Evolutionary conservation across 129 eudicot genomes (phyloP).

Genomic region (Calendula officinalis): DNA sequence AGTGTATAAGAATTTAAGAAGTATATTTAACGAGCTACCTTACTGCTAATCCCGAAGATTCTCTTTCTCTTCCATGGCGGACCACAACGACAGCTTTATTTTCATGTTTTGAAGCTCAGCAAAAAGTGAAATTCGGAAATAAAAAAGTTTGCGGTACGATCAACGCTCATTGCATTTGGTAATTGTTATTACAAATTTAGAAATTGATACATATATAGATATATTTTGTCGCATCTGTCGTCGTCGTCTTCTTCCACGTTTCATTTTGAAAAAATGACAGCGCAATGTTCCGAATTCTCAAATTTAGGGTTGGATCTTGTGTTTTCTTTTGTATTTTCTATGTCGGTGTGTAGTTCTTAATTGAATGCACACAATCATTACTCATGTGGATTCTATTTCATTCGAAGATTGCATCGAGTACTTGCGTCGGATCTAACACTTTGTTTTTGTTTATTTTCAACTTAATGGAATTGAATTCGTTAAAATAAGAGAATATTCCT

Average conservation of each 20-base stretch:
- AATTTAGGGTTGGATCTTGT: slow-evolving; percentile 32
- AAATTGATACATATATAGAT: not conserved
- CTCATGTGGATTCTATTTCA: not conserved
- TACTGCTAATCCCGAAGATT: slow-evolving; percentile 36
- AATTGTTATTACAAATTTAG: not conserved
- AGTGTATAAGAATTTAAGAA: slow-evolving; percentile 10
- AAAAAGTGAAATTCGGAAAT: slow-evolving; percentile 9
- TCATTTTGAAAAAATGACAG: slow-evolving; percentile 22
- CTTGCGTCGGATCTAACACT: too few species aligned
- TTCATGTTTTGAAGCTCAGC: slow-evolving; percentile 17
- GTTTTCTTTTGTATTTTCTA: slow-evolving; percentile 11
- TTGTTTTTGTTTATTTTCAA: not conserved
- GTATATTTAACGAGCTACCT: slow-evolving; percentile 5
- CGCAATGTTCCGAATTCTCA: slow-evolving; percentile 8
- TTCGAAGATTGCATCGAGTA: not conserved
- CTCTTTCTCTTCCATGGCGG: slow-evolving; percentile 32
- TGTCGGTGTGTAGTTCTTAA: slow-evolving; percentile 15
- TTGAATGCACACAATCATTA: slow-evolving; percentile 9
- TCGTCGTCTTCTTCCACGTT: slow-evolving; percentile 26
- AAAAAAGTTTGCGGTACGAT: slow-evolving; percentile 24
- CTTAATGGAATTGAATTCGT: slow-evolving; percentile 2
- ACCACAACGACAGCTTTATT: slow-evolving; percentile 17
- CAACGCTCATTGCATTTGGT: slow-evolving; percentile 14
- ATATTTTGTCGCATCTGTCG: slow-evolving; percentile 26
- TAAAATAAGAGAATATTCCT: not conserved